These are phyloP conservation scores for Mortierella polycephala DNA, from an alignment of 371 early-diverging fungal genomes.

Conservation along the genomic window DNA sequence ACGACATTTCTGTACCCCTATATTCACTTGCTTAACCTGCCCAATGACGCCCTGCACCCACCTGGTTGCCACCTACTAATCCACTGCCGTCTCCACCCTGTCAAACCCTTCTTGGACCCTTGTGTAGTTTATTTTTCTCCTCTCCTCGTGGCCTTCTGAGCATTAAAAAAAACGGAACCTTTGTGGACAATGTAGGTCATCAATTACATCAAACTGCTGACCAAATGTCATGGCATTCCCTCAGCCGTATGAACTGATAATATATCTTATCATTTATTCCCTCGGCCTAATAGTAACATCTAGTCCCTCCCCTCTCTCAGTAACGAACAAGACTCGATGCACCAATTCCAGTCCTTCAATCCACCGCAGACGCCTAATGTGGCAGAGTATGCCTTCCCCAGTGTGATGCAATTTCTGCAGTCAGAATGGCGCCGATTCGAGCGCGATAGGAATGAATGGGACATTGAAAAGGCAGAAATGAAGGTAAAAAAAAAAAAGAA, in stretches of 20 bases:
- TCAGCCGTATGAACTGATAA: no score
- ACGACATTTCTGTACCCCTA: no score
- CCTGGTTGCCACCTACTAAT: not conserved
- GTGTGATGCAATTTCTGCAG: conserved; percentile 86
- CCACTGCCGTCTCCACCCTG: not conserved
- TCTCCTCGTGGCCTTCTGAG: no score
- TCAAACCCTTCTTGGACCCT: no score
- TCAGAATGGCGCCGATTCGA: conserved; percentile 89
- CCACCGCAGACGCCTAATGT: conserved; percentile 29
- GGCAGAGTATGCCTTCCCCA: conserved; percentile 80
- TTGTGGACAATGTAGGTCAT: no score
- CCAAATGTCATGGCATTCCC: no score
- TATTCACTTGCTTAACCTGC: not conserved
- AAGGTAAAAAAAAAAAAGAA: conserved; percentile 63
- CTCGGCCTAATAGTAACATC: not conserved
- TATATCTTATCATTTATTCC: no score
- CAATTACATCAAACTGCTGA: no score
- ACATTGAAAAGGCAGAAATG: conserved; percentile 84
- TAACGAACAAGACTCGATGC: conserved; percentile 5
- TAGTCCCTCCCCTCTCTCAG: not conserved
- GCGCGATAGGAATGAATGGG: conserved; percentile 90
- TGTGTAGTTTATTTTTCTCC: no score
- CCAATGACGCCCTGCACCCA: not conserved
- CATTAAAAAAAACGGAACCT: no score
- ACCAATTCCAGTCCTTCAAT: conserved; percentile 31